Evolutionary conservation across 495 filamentous ascomycete species (phyloP), one percentile per base, ranked within the genome.

Genomic region (Hyaloscypha finlandica): DNA sequence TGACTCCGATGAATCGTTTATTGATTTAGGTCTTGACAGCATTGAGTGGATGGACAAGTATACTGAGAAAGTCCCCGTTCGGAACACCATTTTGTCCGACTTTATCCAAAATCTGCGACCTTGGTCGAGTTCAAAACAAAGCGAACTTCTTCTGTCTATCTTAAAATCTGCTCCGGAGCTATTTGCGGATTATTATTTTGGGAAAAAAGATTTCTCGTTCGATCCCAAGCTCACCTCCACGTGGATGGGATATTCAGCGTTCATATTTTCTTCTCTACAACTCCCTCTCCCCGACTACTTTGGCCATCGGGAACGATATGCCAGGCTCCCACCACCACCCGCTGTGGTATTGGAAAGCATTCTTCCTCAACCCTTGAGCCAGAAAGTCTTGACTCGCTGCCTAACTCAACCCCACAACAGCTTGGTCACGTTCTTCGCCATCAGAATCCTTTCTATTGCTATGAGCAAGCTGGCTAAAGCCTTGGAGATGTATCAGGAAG

Each of bases 241-340:
- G 4, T 99, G 95, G 95, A 89, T 98, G 70, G 93, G 94, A 22
- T 97, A 94, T 73, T 93, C 91, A 3, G 84, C 92, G 0, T 91
- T 98, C 62, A 77, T 99, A 6, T 94, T 95, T 74, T 90, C 89
- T 29, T 83, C 84, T 1, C 84, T 97, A 8, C 83, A 89, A 62
- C 75, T 97, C 29, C 88, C 90, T 14, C 79, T 96, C 54, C 92
- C 92, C 16, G 70, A 78, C 8, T 85, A 84, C 70, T 90, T 92
- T 74, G 91, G 91, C 19, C 78, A 79, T 25, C 65, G 59, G 9
- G 71, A 75, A 2, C 68, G 74, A 45, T 82, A 75, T 64, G 84
- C 85, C 30, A 77, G 81, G 6, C 79, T 89, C 20, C 94, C 94
- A 33, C 92, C 93, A 2, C 90, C 93, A 9, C 84, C 85, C 14